These are phyloP conservation scores for Hypocreales sp. DNA, from an alignment of 2,329 filamentous ascomycete species.

Conservation along the genomic window DNA sequence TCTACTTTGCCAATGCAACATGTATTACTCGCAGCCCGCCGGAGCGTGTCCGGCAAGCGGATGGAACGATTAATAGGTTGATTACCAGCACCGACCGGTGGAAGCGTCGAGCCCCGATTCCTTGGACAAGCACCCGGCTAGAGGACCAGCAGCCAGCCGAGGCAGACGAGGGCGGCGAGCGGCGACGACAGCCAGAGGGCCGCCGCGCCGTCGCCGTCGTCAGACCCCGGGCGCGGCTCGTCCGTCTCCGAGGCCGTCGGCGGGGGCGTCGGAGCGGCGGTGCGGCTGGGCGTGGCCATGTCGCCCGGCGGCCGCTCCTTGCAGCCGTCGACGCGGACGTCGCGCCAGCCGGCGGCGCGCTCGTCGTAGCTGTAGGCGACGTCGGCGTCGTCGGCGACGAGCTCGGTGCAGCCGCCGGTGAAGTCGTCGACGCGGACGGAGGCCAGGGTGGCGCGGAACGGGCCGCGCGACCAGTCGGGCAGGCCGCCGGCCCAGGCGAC, in stretches of 20 bases:
- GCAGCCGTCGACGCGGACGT: constrained; percentile 13
- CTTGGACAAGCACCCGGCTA: not conserved
- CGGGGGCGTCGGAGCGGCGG: not conserved
- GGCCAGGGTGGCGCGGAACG: constrained; percentile 11
- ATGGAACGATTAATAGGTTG: too few relatives aligned
- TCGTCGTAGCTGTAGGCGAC: constrained; percentile 14
- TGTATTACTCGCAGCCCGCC: too few relatives aligned
- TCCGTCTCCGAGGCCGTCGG: not conserved
- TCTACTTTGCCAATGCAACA: too few relatives aligned
- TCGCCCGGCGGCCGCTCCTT: constrained; percentile 4
- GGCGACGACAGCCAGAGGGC: constrained; percentile 3
- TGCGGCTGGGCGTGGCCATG: not conserved
- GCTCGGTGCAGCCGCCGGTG: constrained; percentile 11
- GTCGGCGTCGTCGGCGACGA: constrained; percentile 3
- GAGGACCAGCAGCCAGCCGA: constrained; percentile 5
- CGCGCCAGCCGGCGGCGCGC: constrained; percentile 12
- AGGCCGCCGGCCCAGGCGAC: constrained; percentile 52
- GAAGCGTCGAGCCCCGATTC: too few relatives aligned
- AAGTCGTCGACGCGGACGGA: constrained; percentile 14
- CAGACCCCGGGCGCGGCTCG: too few relatives aligned
- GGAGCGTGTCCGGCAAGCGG: too few relatives aligned
- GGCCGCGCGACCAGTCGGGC: constrained; percentile 14
- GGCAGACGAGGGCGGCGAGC: constrained; percentile 4
- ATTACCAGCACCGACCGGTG: too few relatives aligned
- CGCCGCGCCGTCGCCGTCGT: constrained; percentile 3